Evolutionary conservation across 805 yeast genomes (phyloP), one percentile per base, ranked within the genome.

Genomic region (Metschnikowia kunwiensis): DNA sequence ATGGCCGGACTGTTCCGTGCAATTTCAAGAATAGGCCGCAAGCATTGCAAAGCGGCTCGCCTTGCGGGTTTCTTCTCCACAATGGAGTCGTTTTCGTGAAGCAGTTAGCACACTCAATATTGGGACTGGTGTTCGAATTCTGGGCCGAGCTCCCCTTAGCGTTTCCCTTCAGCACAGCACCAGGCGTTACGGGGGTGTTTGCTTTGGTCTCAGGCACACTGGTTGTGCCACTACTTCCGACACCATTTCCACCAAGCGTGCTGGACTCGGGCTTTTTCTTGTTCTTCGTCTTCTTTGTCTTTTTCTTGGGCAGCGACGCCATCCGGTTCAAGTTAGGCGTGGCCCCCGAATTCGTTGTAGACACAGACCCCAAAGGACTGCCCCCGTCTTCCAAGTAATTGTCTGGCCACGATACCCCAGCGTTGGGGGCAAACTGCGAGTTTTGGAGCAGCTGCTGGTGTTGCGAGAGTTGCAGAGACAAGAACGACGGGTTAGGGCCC

Each of bases 1-100:
- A 67, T 0, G 98, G 98, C 40, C 97, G 70, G 44, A 86, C 94
- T 3, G 87, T 91, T n/a, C 97, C 97, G 54, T 91, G 97, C 16
- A 91, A 68, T 60, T 91, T 91, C 33, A 47, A 42, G n/a, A 47
- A 49, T 18, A 49, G 38, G 5, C 53, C 53, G 34, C 53, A 48
- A 14, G 98, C 97, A 60, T 91, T 91, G 64, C 97, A 91, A 41
- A 91, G 66, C 0, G 96, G 94, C 53, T 86, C 82, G 2, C 97
- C 97, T 41, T 85, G 86, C 0, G 95, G 88, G 51, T 87, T 86
- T 32, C 97, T 72, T 50, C 98, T 70, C 98, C 98, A 91, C 12
- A 91, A 61, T 1, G 98, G 98, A 0, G 98, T 91, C 12, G 94
- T 88, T 45, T 75, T 78, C 0, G 98, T 91, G 53, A 83, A 81